phyloP scores from a whole-genome alignment of 2,329 filamentous ascomycete species.

The Aureobasidium sp. region DNA sequence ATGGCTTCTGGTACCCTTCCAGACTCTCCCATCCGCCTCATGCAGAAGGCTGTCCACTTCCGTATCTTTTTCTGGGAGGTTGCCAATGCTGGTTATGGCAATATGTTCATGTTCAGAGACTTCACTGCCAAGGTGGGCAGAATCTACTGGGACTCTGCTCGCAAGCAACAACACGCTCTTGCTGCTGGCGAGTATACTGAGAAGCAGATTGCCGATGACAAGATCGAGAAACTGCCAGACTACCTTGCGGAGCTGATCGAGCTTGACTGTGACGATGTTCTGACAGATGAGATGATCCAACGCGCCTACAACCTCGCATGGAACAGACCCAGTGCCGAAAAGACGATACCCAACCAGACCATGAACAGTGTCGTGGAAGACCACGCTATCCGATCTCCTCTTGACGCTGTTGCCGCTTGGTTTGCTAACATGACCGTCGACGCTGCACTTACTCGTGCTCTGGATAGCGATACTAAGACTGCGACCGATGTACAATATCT shows the following conservation, averaged over 20 bases:
- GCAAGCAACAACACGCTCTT: slow-evolving; percentile 49
- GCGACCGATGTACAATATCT: slow-evolving; percentile 39
- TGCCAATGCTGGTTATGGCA: slow-evolving; percentile 58
- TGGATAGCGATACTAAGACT: slow-evolving; percentile 49
- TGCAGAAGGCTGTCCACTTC: slow-evolving; percentile 88
- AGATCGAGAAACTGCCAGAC: slow-evolving; percentile 63
- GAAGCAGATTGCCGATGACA: slow-evolving; percentile 32
- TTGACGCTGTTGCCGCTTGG: slow-evolving; percentile 89
- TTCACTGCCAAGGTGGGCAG: slow-evolving; percentile 67
- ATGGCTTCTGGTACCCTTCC: slow-evolving; percentile 84
- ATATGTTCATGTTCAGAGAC: slow-evolving; percentile 58
- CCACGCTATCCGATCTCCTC: slow-evolving; percentile 71
- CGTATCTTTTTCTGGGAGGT: slow-evolving; percentile 81
- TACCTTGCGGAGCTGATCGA: slow-evolving; percentile 71
- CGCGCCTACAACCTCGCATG: slow-evolving; percentile 85
- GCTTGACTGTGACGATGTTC: slow-evolving; percentile 72
- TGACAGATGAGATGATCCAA: slow-evolving; percentile 71
- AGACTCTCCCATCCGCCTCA: slow-evolving; percentile 71
- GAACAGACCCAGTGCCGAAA: slow-evolving; percentile 68
- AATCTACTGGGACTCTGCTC: slow-evolving; percentile 74
- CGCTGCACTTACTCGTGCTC: slow-evolving; percentile 56
- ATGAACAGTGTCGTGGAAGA: slow-evolving; percentile 84
- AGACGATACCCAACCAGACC: slow-evolving; percentile 58
- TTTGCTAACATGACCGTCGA: slow-evolving; percentile 72
- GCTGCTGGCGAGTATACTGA: slow-evolving; percentile 22